These are phyloP conservation scores for Gypsophila paniculata DNA, from an alignment of 179 eudicot species.

Conservation along the genomic window DNA sequence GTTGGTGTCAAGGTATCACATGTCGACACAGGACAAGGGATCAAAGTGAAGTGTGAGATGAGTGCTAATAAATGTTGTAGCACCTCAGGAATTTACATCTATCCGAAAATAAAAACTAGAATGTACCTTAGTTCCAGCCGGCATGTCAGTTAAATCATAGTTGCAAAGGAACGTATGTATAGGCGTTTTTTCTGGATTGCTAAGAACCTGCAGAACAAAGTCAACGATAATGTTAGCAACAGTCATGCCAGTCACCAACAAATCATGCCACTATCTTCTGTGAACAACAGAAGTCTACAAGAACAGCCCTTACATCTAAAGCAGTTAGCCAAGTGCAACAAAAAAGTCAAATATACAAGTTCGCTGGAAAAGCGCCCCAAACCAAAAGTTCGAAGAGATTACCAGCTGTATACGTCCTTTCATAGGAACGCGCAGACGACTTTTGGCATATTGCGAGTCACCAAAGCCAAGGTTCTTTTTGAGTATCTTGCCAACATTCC, in stretches of 20 bases:
- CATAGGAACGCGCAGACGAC: slow-evolving; percentile 63
- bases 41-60: no score
- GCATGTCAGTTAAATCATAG: slow-evolving; percentile 84
- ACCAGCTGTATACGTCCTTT: slow-evolving; percentile 87
- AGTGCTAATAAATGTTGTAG: slow-evolving; percentile 5
- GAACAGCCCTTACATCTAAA: not conserved
- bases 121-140: slow-evolving; percentile 73
- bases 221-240: slow-evolving; percentile 22
- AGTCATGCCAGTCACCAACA: not conserved
- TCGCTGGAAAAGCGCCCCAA: not conserved
- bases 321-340: not conserved
- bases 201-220: slow-evolving; percentile 53
- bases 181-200: slow-evolving; percentile 86
- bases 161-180: slow-evolving; percentile 78
- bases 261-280: not conserved
- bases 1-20: no score
- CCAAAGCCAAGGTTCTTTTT: slow-evolving; percentile 30
- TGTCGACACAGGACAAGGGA: no score
- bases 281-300: not conserved
- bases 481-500: slow-evolving; percentile 23
- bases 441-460: slow-evolving; percentile 36
- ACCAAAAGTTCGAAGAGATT: slow-evolving; percentile 11
- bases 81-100: not conserved
- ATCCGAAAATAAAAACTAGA: not conserved
- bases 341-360: not conserved